Evolutionary conservation across 2,329 filamentous ascomycete genomes (phyloP).

Genomic region (Claviceps pazoutovae): DNA sequence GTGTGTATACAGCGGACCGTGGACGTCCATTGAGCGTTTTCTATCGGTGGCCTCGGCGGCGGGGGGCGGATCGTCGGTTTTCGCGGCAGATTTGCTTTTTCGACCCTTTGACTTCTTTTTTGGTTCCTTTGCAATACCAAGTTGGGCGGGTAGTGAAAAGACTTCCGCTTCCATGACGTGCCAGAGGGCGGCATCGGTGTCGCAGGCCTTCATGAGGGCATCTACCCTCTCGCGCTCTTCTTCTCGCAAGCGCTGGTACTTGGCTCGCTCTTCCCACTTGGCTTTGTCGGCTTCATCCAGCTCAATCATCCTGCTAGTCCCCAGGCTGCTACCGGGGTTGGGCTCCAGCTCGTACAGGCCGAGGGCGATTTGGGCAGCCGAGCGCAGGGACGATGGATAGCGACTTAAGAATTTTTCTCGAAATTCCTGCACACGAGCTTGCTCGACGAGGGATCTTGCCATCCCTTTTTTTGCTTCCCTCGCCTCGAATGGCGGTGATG

Average conservation of each 20-base stretch:
- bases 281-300: slow-evolving; percentile 18
- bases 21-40: slow-evolving; percentile 35
- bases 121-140: slow-evolving; percentile 30
- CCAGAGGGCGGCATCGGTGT: slow-evolving; percentile 54
- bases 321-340: slow-evolving; percentile 11
- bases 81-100: neutral
- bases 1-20: slow-evolving; percentile 51
- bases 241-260: slow-evolving; percentile 24
- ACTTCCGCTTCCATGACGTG: slow-evolving; percentile 51
- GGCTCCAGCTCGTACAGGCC: slow-evolving; percentile 23
- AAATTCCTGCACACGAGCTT: slow-evolving; percentile 18
- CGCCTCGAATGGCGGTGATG: neutral
- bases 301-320: slow-evolving; percentile 14
- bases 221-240: slow-evolving; percentile 40
- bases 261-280: slow-evolving; percentile 20
- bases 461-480: neutral
- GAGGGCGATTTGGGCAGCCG: slow-evolving; percentile 25
- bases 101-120: neutral
- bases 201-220: slow-evolving; percentile 36
- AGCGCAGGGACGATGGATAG: slow-evolving; percentile 25
- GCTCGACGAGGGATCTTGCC: slow-evolving; percentile 20
- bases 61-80: neutral
- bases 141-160: slow-evolving; percentile 41
- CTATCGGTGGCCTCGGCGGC: slow-evolving; percentile 8
- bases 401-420: slow-evolving; percentile 22